Conservation (phyloP, 2,329 filamentous ascomycete genomes). For the Aspergillus arachidicola region DNA sequence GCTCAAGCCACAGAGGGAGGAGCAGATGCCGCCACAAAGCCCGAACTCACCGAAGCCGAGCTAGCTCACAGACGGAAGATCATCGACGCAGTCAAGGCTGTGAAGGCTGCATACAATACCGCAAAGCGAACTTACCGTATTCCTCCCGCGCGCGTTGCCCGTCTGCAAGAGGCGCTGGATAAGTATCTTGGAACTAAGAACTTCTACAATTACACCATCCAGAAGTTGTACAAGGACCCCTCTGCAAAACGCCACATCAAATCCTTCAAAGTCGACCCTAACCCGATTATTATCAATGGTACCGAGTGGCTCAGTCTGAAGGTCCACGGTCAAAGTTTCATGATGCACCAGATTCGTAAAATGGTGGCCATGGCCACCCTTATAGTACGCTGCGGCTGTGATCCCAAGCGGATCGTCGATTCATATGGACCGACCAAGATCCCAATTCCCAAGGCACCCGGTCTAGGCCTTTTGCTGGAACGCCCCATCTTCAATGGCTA, state of each 20-base stretch:
- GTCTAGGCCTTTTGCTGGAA: slow-evolving; percentile 84
- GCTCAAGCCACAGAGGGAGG: slow-evolving; percentile 5
- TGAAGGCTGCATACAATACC: slow-evolving; percentile 78
- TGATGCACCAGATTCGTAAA: slow-evolving; percentile 99
- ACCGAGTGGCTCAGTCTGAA: slow-evolving; percentile 96
- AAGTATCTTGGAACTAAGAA: slow-evolving; percentile 83
- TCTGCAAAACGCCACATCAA: slow-evolving; percentile 90
- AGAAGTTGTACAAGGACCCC: slow-evolving; percentile 78
- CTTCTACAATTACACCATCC: slow-evolving; percentile 97
- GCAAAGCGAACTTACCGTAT: slow-evolving; percentile 88
- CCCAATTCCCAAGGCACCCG: slow-evolving; percentile 91
- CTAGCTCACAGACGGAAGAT: slow-evolving; percentile 49
- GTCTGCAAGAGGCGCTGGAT: slow-evolving; percentile 74
- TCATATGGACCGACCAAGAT: slow-evolving; percentile 74
- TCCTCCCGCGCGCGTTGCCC: slow-evolving; percentile 67
- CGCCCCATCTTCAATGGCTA: slow-evolving; percentile 89
- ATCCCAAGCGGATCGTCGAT: slow-evolving; percentile 69
- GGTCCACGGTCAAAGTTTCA: slow-evolving; percentile 97
- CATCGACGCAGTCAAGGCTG: slow-evolving; percentile 68
- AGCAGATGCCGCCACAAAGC: slow-evolving; percentile 13
- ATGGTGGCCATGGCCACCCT: slow-evolving; percentile 95
- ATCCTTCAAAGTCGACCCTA: slow-evolving; percentile 76
- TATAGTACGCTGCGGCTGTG: slow-evolving; percentile 80
- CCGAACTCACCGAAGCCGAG: slow-evolving; percentile 19
- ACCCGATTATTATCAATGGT: slow-evolving; percentile 81